These are phyloP conservation scores for Xylaria polymorpha DNA, from an alignment of 2,329 filamentous ascomycete species.

Conservation along the genomic window DNA sequence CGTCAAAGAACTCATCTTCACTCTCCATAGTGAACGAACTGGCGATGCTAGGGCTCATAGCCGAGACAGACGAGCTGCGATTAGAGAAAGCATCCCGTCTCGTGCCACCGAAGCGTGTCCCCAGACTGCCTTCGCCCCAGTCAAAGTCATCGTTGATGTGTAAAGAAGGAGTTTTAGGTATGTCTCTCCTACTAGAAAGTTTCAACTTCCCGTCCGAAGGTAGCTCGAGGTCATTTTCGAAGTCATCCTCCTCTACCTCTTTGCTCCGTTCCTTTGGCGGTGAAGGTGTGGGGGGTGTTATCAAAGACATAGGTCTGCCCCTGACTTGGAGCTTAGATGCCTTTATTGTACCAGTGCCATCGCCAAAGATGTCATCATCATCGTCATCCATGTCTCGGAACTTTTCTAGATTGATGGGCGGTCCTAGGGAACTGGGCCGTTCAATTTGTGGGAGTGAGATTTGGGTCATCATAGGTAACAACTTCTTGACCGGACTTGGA, in stretches of 20 bases:
- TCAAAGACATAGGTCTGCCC: constrained; percentile 53
- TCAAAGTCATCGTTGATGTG: constrained; percentile 81
- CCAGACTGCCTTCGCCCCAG: constrained; percentile 93
- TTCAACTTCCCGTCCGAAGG: constrained; percentile 74
- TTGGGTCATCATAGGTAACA: constrained; percentile 41
- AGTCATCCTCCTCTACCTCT: constrained; percentile 68
- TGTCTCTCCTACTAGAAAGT: constrained; percentile 70
- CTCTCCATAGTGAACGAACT: constrained; percentile 93
- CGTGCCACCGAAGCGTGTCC: constrained; percentile 89
- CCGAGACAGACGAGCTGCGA: constrained; percentile 87
- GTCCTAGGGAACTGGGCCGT: constrained; percentile 53
- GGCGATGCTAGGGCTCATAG: constrained; percentile 90
- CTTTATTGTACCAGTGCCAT: constrained; percentile 75
- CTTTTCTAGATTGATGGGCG: constrained; percentile 69
- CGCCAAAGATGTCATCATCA: constrained; percentile 72
- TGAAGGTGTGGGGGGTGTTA: constrained; percentile 68
- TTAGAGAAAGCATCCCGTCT: constrained; percentile 81
- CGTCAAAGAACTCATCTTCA: constrained; percentile 91
- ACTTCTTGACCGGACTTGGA: constrained; percentile 62
- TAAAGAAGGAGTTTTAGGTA: constrained; percentile 70
- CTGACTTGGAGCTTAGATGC: constrained; percentile 61
- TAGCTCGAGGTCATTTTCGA: constrained; percentile 78
- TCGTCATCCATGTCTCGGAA: constrained; percentile 72
- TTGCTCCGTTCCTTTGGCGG: constrained; percentile 63
- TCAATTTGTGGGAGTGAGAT: constrained; percentile 50